These are phyloP conservation scores for Oxyria digyna DNA, from an alignment of 148 eudicot genomes.

Conservation along the genomic window DNA sequence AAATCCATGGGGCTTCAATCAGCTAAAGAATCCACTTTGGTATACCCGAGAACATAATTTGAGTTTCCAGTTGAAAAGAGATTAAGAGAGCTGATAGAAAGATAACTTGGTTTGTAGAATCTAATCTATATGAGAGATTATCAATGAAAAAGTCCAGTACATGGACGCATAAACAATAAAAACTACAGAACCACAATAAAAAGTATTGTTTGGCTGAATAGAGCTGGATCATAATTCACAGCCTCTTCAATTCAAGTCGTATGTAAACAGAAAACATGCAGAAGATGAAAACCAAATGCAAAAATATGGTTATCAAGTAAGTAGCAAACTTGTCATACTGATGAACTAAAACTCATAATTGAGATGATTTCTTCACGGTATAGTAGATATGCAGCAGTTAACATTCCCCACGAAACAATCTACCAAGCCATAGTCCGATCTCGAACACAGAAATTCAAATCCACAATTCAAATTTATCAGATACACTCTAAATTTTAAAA, in stretches of 20 bases:
- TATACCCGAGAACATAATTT: neutral
- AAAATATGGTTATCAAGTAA: neutral
- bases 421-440: too few species aligned
- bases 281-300: neutral
- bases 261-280: neutral
- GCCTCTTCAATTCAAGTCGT: neutral
- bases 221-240: neutral
- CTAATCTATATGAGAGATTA: neutral
- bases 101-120: neutral
- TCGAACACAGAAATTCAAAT: neutral
- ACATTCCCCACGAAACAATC: too few species aligned
- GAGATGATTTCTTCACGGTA: neutral
- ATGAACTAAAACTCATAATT: neutral
- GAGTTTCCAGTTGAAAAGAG: neutral
- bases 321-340: neutral
- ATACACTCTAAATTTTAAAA: neutral
- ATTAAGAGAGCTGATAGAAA: neutral
- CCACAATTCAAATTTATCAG: neutral
- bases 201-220: neutral
- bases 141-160: neutral
- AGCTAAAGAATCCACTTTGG: neutral
- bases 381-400: too few species aligned
- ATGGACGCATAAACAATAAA: neutral
- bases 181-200: neutral
- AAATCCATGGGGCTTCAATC: neutral